Percentiles rank a stretch among this genome's conserved stretches.
Conservation (phyloP, 2,329 filamentous ascomycete genomes). For the Verticillium klebahnii region DNA sequence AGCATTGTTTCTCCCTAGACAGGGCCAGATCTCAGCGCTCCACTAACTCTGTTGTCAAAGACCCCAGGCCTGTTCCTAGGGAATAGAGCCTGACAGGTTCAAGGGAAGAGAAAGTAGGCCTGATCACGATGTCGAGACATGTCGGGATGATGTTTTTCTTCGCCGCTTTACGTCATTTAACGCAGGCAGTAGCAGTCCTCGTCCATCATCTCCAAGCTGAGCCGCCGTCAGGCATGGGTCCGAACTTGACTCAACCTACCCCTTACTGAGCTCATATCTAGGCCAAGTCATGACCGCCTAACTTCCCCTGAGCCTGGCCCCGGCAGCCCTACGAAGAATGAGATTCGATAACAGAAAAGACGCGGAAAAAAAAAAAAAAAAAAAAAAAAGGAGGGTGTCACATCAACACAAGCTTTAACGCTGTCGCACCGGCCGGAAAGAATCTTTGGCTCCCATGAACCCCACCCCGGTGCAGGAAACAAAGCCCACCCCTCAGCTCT, state of each 20-base stretch:
- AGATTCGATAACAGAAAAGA: neutral
- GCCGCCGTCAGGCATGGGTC: no score
- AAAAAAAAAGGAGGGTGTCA: neutral
- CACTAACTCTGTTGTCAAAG: neutral
- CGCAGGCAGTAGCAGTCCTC: no score
- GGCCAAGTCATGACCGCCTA: no score
- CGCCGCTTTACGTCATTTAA: no score
- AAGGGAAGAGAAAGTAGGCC: neutral
- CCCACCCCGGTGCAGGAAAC: neutral
- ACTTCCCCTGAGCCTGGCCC: neutral
- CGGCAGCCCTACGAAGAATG: neutral
- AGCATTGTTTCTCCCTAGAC: neutral
- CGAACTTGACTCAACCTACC: no score
- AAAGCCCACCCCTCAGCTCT: neutral
- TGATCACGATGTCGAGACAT: neutral
- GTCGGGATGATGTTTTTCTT: no score
- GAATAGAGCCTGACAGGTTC: no score
- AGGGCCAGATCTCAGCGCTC: neutral
- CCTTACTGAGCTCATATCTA: no score
- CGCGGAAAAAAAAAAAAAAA: neutral
- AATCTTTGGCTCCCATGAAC: neutral
- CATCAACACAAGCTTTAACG: neutral
- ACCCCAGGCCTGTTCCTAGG: neutral
- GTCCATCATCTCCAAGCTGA: no score
- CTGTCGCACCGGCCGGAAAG: neutral